phyloP scores from a whole-genome alignment of 805 yeast genomes.

The Wickerhamiella siamensis region DNA sequence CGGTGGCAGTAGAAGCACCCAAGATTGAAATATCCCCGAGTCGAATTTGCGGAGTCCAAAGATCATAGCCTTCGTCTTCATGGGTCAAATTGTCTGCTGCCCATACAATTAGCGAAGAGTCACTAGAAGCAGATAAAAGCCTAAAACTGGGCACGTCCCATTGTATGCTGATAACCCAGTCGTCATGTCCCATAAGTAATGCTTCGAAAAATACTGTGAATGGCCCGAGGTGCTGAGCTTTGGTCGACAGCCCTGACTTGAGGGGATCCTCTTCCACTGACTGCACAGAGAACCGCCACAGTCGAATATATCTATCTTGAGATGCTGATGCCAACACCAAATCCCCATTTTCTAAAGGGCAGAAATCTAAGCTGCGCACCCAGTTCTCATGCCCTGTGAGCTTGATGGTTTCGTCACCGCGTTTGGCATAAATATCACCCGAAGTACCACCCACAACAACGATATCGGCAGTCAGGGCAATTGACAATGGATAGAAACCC shows the following conservation, averaged over 20 bases:
- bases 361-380: conserved; percentile 64
- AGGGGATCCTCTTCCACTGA: conserved; percentile 3
- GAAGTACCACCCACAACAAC: conserved; percentile 26
- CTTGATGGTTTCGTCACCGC: conserved; percentile 10
- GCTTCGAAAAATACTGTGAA: conserved; percentile 65
- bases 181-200: conserved; percentile 93
- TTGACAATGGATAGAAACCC: conserved; percentile 21
- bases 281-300: conserved; percentile 53
- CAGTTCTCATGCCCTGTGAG: conserved; percentile 93
- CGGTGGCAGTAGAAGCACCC: conserved; percentile 98
- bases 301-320: conserved; percentile 79
- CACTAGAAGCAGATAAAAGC: conserved; percentile 78
- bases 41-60: conserved; percentile 72
- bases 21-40: conserved; percentile 87
- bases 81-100: conserved; percentile 75
- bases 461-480: conserved; percentile 13
- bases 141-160: conserved; percentile 62
- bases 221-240: conserved; percentile 47
- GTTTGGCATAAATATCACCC: conserved; percentile 28
- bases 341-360: conserved; percentile 34
- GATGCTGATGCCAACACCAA: conserved; percentile 75
- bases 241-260: conserved; percentile 40
- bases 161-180: conserved; percentile 75
- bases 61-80: conserved; percentile 19
- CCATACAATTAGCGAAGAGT: conserved; percentile 89